Percentiles rank a stretch among this genome's conserved stretches.
Conservation (phyloP, 2,329 filamentous ascomycete genomes). For the Sclerotinia trifoliorum region DNA sequence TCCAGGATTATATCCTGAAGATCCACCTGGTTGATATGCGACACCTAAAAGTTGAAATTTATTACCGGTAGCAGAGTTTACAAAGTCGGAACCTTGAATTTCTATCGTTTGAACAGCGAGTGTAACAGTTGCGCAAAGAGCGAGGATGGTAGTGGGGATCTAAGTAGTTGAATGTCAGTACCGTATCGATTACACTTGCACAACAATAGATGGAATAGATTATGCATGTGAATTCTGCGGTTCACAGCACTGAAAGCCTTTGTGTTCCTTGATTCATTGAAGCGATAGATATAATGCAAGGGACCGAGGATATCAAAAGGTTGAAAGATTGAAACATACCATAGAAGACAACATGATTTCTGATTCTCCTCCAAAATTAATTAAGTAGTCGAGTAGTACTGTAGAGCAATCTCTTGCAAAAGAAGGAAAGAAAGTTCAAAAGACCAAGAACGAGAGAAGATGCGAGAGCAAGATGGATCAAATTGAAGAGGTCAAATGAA, state of each 20-base stretch:
- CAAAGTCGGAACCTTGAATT: constrained; percentile 57
- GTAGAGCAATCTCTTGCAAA: not conserved
- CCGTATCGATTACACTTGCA: not conserved
- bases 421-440: not conserved
- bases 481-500: not conserved
- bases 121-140: constrained; percentile 43
- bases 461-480: not conserved
- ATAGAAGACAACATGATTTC: constrained; percentile 10
- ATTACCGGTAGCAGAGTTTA: constrained; percentile 57
- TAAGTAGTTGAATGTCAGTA: constrained; percentile 12
- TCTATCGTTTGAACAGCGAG: constrained; percentile 58
- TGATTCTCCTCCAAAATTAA: not conserved
- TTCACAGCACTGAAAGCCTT: not conserved
- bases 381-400: not conserved
- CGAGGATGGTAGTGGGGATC: constrained; percentile 31
- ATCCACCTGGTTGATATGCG: constrained; percentile 68
- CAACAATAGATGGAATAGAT: not conserved
- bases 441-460: not conserved
- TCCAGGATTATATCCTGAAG: constrained; percentile 57
- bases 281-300: not conserved
- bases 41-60: constrained; percentile 66
- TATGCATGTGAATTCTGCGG: not conserved
- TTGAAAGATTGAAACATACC: not conserved
- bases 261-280: not conserved
- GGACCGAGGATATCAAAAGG: not conserved